Evolutionary conservation across 2,329 filamentous ascomycete genomes (phyloP), one percentile per base, ranked within the genome.

Genomic region (Cladosporium sp.): DNA sequence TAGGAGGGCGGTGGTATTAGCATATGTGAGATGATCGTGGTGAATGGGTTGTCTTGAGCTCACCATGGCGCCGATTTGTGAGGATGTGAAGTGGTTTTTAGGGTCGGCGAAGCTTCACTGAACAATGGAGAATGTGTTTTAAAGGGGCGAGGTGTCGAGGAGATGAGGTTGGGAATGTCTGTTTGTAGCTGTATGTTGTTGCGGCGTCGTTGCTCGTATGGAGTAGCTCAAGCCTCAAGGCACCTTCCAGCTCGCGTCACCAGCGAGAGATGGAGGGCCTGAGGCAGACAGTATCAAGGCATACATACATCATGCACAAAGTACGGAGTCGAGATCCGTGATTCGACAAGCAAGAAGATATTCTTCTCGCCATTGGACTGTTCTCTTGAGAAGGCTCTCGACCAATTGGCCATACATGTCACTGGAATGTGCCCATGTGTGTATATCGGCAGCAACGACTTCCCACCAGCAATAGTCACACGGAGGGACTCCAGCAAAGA

Each of bases 1-100:
- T 99, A 52, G 1, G 59, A 53, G n/a, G 16, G 26, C 33, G 28
- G 46, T 31, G 35, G 46, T 28, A 35, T 62, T 37, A 46, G 64
- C 55, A 31, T 53, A 31, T 53, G 46, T 35, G 44, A 37, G 64
- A 44, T 62, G 29, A 40, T 40, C 31, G 28, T 56, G n/a, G 37
- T 31, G 52, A 28, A 23, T 14, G 50, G 8, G 35, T 46, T 65
- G 44, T 56, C 46, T 60, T 65, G 53, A 46, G 68, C 70, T 71
- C 52, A 72, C 73, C 73, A 75, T 75, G 72, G 71, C 69, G 70
- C 67, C 52, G 66, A 52, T 57, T 53, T 68, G 57, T 40, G 53
- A 56, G 21, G 55, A 37, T 56, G 66, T 64, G 62, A 12, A 35
- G 67, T 49, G 33, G 60, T 53, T 56, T 26, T 23, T 14, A 21